Conservation (phyloP, 177 flowering plant genomes). For the Vitis hybrid region DNA sequence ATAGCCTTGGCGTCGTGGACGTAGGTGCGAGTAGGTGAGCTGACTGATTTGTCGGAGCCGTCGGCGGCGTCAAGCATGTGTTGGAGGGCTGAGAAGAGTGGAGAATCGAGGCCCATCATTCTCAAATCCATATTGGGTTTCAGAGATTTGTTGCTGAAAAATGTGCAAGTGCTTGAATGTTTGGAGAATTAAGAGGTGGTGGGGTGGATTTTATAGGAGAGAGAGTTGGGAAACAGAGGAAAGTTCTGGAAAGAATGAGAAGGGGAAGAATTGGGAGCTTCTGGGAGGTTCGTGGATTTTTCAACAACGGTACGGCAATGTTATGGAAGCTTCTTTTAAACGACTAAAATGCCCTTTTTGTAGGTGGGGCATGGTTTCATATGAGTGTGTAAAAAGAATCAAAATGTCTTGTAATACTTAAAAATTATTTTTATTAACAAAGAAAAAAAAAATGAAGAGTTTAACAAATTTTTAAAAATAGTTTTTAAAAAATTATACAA, state of each 20-base stretch:
- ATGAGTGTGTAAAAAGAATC: no score
- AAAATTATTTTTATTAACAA: no score
- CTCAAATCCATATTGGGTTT: constrained; percentile 21
- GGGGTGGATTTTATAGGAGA: not conserved
- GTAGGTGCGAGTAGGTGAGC: constrained; percentile 21
- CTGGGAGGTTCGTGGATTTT: constrained; percentile 7
- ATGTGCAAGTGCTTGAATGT: no score
- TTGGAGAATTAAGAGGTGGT: not conserved
- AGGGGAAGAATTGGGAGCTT: not conserved
- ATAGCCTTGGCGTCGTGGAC: constrained; percentile 33
- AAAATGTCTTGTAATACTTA: no score
- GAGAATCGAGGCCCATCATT: constrained; percentile 20
- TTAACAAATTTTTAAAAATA: no score
- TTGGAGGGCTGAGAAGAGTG: constrained; percentile 22
- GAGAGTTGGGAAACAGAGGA: not conserved
- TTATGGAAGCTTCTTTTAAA: not conserved
- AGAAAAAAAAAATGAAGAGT: no score
- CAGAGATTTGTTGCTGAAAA: no score
- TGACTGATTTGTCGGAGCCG: constrained; percentile 1
- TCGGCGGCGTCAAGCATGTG: constrained; percentile 17
- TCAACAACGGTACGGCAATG: not conserved
- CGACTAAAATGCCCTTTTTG: no score
- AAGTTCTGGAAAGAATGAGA: constrained; percentile 10
- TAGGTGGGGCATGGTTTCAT: no score
- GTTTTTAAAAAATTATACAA: no score